Base-by-base conservation (phyloP, 2,329 filamentous ascomycete genomes). In the Cucurbitaria berberidis region DNA sequence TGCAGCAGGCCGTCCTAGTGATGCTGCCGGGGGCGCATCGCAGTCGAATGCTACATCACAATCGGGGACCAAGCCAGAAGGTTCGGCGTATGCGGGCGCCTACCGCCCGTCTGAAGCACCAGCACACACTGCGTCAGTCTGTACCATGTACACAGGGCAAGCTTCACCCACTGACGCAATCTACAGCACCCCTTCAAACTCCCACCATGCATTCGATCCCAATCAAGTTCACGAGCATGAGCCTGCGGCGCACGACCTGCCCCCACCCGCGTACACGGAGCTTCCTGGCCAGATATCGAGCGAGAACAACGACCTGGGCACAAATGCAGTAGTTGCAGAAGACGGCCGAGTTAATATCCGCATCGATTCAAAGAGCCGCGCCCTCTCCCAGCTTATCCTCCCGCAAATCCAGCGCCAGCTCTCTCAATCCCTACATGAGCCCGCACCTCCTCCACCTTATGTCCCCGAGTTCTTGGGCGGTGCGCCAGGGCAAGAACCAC, bases 391-490 rank as follows among this genome's bases (percentile, higher is more conserved):
- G 35, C 51, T 77, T 50, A 68, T 77, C 45, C 61, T 64, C n/a
- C 74, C 74, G 1, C 73, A 75, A 38, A 66, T 77, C 29, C 71
- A 75, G 22, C 70, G 66, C 13, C 72, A 77, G 51, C 64, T 76
- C 53, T 66, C 66, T 9, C 64, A 68, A n/a, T 75, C 74, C 19
- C 77, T 80, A 30, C 76, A 82, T 38, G 81, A 86, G 47, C 76
- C 78, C 21, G 77, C 81, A 53, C 81, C 87, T 2, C 86, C 88
- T 22, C 86, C 86, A 1, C 82, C 85, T 27, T 91, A 91, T 64
- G 87, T 92, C 36, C 89, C 89, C 1, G 84, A 88, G n/a, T 87
- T 84, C 34, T 79, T 93, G 2, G 88, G 87, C 48, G 88, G 87
- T 32, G 79, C 80, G 45, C 84, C 85, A 7, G 84, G 82, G 2